phyloP scores from a whole-genome alignment of 148 eudicot species.

The Camellia lanceoleosa region DNA sequence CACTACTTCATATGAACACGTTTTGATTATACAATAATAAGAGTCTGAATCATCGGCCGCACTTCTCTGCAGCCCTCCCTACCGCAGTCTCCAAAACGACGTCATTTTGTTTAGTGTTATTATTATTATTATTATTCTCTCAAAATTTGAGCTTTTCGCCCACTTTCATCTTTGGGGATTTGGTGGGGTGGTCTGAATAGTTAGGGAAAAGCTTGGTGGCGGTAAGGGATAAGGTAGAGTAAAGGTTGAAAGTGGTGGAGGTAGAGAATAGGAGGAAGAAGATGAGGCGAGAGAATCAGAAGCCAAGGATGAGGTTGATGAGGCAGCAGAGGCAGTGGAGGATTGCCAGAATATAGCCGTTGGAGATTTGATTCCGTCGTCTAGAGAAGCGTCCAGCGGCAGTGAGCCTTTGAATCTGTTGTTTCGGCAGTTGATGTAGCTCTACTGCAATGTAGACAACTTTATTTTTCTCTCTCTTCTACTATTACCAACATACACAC shows the following conservation, averaged over 20 bases:
- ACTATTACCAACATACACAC: not conserved
- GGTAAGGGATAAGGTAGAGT: conserved; percentile 22
- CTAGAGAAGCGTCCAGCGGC: conserved; percentile 31
- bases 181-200: conserved; percentile 12
- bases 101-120: no score
- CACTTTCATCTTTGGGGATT: not conserved
- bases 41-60: no score
- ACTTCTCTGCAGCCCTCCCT: no score
- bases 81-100: no score
- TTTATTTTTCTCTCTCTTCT: conserved; percentile 45
- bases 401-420: conserved; percentile 45
- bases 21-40: no score
- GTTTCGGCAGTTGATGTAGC: conserved; percentile 56
- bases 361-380: conserved; percentile 49
- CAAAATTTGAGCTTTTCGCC: no score
- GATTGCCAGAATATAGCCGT: conserved; percentile 57
- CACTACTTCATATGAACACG: no score
- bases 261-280: conserved; percentile 60
- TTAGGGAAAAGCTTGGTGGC: conserved; percentile 8
- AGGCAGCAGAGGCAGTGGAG: conserved; percentile 77
- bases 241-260: conserved; percentile 26
- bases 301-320: conserved; percentile 68
- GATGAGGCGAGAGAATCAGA: conserved; percentile 76
- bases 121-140: no score
- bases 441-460: conserved; percentile 56